Conservation (phyloP, 495 filamentous ascomycete genomes). For the Talaromyces ruber region DNA sequence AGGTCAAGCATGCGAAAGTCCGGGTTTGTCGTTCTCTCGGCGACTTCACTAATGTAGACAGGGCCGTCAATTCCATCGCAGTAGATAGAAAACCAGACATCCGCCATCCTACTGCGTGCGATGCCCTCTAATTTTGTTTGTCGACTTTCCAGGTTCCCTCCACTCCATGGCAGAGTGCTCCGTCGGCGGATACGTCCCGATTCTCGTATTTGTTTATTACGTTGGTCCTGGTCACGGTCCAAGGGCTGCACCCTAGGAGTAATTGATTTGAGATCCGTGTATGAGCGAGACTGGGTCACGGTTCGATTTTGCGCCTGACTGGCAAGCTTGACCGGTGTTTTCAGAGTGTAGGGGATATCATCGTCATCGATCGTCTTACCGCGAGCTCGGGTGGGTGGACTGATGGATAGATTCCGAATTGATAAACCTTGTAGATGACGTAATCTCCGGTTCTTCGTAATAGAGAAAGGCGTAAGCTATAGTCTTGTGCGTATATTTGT, state of each 20-base stretch:
- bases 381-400: conserved; percentile 40
- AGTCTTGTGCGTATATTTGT: not conserved
- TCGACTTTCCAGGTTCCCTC: conserved; percentile 53
- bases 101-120: conserved; percentile 63
- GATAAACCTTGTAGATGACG: conserved; percentile 83
- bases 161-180: conserved; percentile 61
- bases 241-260: conserved; percentile 9
- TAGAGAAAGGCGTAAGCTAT: not conserved
- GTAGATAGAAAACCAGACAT: conserved; percentile 86
- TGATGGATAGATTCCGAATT: conserved; percentile 73
- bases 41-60: conserved; percentile 82
- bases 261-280: conserved; percentile 50
- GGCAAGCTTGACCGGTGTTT: conserved; percentile 60
- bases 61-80: conserved; percentile 56
- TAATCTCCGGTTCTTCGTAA: conserved; percentile 68
- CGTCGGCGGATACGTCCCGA: conserved; percentile 44
- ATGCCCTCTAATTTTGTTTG: conserved; percentile 74
- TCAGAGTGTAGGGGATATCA: conserved; percentile 58
- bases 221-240: conserved; percentile 15
- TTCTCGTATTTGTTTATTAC: conserved; percentile 13
- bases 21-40: conserved; percentile 77
- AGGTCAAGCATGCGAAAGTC: conserved; percentile 85
- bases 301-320: conserved; percentile 45
- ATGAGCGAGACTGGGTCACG: conserved; percentile 66
- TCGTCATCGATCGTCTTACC: conserved; percentile 81